phyloP scores from a whole-genome alignment of 1,284 basidiomycete species.

The Ganoderma resinaceum region DNA sequence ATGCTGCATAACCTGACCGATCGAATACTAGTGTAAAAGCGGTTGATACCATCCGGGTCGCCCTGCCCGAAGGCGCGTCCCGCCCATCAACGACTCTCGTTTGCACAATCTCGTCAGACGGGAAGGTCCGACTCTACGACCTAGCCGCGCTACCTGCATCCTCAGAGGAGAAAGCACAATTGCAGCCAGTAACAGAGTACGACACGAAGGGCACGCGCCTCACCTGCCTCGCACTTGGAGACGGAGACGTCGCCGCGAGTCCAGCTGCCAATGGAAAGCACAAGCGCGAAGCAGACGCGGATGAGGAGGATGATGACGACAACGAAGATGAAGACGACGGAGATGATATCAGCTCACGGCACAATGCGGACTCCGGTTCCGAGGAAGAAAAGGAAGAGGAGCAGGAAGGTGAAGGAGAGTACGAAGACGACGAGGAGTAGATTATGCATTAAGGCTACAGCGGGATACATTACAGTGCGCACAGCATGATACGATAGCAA shows the following conservation, averaged over 20 bases:
- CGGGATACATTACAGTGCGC: constrained; percentile 8
- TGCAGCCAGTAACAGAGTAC: constrained; percentile 70
- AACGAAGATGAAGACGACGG: constrained; percentile 22
- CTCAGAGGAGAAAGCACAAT: constrained; percentile 42
- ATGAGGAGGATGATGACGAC: constrained; percentile 25
- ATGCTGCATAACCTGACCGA: not conserved
- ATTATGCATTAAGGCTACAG: not conserved
- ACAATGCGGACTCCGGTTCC: constrained; percentile 5
- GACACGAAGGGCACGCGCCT: constrained; percentile 87
- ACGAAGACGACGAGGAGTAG: constrained; percentile 19
- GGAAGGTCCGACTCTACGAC: constrained; percentile 83
- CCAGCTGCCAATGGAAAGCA: constrained; percentile 42
- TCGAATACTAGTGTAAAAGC: constrained; percentile 66
- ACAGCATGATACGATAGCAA: constrained; percentile 6
- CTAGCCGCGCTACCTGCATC: constrained; percentile 51
- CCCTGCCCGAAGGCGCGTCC: constrained; percentile 49
- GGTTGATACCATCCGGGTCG: constrained; percentile 65
- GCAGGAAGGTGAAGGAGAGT: constrained; percentile 24
- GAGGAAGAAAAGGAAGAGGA: constrained; percentile 24
- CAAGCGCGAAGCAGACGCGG: constrained; percentile 44
- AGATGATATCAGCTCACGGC: constrained; percentile 11
- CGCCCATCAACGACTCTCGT: constrained; percentile 65
- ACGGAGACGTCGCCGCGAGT: constrained; percentile 49
- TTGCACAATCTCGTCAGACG: constrained; percentile 85
- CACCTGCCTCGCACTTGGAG: constrained; percentile 80